Evolutionary conservation across 1,284 basidiomycete species (phyloP), one percentile per base, ranked within the genome.

Genomic region (Grifola frondosa): DNA sequence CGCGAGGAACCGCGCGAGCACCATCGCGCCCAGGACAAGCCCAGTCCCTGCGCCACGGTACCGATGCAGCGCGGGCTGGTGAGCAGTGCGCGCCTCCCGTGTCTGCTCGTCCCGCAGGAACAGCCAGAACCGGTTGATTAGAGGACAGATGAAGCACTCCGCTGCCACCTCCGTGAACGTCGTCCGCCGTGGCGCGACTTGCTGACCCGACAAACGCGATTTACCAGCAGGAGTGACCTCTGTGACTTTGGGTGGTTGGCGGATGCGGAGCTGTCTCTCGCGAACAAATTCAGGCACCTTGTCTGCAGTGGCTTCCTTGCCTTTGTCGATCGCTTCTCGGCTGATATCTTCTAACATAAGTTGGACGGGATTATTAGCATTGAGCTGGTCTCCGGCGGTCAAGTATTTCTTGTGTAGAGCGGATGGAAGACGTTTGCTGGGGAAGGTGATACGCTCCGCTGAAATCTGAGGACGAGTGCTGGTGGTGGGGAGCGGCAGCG

Each of bases 121-220:
- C n/a, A 78, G 61, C 90, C 92, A 96, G 65, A 97, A 96, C 7
- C 86, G 81, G 56, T 92, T 89, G 61, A 97, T 77, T 23, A 97
- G 70, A 0, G 96, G 96, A 42, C 86, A 80, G 40, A 97, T 77
- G 65, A 96, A 97, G 63, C 69, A 84, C 58, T 92, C 90, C 1
- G 88, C 88, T 0, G 91, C 91, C 20, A 96, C 69, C 33, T 80
- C 74, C n/a, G 79, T 82, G 66, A 88, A 95, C 1, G 74, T 68
- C 29, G 57, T 69, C 25, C 42, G 42, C 32, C 49, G 52, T 8
- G 58, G 55, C 20, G 48, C 48, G 16, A 57, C 48, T 25, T 54
- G 56, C 30, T 48, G 32, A 22, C 50, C 37, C 24, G 57, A 55
- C 19, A 60, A 34, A 23, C 43, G 42, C 3, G 49, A 23, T 1